Conservation (phyloP, 225 moss, liverwort and hornwort genomes). For the Lunularia cruciata region DNA sequence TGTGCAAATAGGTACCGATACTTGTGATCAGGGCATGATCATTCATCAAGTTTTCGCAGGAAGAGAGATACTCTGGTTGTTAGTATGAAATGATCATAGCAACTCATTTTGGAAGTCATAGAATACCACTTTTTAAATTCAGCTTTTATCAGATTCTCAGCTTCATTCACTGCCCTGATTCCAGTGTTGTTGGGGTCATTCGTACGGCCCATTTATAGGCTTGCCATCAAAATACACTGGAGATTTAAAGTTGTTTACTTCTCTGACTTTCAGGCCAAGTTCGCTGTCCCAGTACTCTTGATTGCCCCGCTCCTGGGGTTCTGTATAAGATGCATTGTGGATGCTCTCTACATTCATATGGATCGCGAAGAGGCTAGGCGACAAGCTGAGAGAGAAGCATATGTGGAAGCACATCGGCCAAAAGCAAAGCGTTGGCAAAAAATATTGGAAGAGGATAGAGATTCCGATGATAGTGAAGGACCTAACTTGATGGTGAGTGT, state of each 20-base stretch:
- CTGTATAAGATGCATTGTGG: constrained; percentile 82
- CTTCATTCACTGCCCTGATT: too few relatives aligned
- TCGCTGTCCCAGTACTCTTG: constrained; percentile 72
- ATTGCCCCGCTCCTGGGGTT: constrained; percentile 90
- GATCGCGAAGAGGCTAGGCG: constrained; percentile 50
- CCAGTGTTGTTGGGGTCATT: not conserved
- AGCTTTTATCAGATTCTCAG: too few relatives aligned
- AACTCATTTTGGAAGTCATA: too few relatives aligned
- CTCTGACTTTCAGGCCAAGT: constrained; percentile 47
- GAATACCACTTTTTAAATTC: too few relatives aligned
- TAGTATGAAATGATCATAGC: too few relatives aligned
- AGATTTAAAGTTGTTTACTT: too few relatives aligned
- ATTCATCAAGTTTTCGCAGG: not conserved
- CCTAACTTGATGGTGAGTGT: constrained; percentile 12
- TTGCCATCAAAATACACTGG: too few relatives aligned
- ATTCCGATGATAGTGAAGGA: constrained; percentile 24
- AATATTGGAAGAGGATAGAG: constrained; percentile 84
- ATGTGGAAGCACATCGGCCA: constrained; percentile 60
- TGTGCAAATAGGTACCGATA: too few relatives aligned
- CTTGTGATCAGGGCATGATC: too few relatives aligned
- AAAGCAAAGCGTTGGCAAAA: constrained; percentile 83
- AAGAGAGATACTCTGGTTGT: too few relatives aligned
- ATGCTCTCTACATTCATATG: constrained; percentile 63
- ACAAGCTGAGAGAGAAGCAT: constrained; percentile 63
- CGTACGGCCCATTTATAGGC: too few relatives aligned